phyloP scores from a whole-genome alignment of 2,329 filamentous ascomycete genomes.

The Microsporum audouinii region DNA sequence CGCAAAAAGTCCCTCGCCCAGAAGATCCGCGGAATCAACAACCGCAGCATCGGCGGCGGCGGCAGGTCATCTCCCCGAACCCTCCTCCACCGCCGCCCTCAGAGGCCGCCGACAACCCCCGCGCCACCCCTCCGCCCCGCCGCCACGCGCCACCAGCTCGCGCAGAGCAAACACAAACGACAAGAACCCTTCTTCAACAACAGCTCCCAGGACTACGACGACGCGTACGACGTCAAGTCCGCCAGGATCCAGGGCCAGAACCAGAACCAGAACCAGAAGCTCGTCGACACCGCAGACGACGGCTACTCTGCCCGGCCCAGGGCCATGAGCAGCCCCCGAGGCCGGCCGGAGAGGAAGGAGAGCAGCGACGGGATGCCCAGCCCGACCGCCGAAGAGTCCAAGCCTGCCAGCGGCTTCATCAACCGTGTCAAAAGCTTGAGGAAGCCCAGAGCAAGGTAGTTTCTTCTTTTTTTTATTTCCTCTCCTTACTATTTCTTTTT shows the following conservation, averaged over 20 bases:
- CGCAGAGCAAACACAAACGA: slow-evolving; percentile 35
- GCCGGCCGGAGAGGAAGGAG: slow-evolving; percentile 37
- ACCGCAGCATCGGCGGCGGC: slow-evolving; percentile 45
- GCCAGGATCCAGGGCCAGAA: slow-evolving; percentile 45
- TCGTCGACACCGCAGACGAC: slow-evolving; percentile 31
- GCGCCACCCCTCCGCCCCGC: slow-evolving; percentile 11
- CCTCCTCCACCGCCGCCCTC: slow-evolving; percentile 15
- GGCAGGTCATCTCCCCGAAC: slow-evolving; percentile 50
- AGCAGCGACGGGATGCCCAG: slow-evolving; percentile 18
- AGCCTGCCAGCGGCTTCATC: slow-evolving; percentile 12
- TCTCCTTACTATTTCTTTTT: neutral
- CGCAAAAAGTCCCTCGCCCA: slow-evolving; percentile 94
- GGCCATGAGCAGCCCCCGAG: slow-evolving; percentile 50
- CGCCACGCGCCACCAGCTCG: slow-evolving; percentile 23
- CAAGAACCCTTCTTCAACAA: slow-evolving; percentile 59
- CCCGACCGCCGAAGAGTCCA: slow-evolving; percentile 7
- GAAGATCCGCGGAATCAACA: slow-evolving; percentile 71
- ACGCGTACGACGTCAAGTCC: slow-evolving; percentile 54
- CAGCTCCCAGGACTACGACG: slow-evolving; percentile 54
- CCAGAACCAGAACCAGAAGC: slow-evolving; percentile 19
- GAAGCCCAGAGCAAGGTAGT: slow-evolving; percentile 11
- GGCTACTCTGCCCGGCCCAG: slow-evolving; percentile 27
- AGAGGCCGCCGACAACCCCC: slow-evolving; percentile 18
- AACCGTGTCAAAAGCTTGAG: slow-evolving; percentile 16
- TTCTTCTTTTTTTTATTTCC: neutral